Conservation (phyloP, 768 basidiomycete species). For the Xerocomus spinulosus region DNA sequence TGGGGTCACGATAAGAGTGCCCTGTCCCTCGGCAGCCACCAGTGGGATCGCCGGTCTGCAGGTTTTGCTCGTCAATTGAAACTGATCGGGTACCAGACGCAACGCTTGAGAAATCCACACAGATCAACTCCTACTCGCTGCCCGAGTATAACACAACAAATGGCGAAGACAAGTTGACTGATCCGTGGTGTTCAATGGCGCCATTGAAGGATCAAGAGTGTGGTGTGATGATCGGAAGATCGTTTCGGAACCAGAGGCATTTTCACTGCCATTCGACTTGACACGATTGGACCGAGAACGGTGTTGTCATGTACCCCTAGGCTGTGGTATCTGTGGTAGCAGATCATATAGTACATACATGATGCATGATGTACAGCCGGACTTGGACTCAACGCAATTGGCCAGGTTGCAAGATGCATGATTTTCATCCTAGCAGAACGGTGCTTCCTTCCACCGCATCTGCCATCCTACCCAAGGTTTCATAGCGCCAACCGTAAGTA, state of each 20-base stretch:
- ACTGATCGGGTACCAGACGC: background rate
- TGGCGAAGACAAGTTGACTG: background rate
- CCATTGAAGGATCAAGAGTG: background rate
- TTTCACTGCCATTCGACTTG: too few relatives aligned
- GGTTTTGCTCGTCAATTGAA: background rate
- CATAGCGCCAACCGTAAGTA: conserved; percentile 50
- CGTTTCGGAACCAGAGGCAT: too few relatives aligned
- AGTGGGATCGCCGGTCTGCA: background rate
- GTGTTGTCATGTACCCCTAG: background rate
- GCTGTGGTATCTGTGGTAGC: background rate
- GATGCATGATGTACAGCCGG: too few relatives aligned
- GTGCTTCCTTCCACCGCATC: conserved; percentile 43
- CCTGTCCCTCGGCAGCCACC: background rate
- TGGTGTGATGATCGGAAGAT: background rate
- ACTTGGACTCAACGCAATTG: too few relatives aligned
- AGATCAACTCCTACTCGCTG: background rate
- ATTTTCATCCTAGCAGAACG: background rate
- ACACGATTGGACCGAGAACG: background rate
- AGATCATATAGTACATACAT: too few relatives aligned
- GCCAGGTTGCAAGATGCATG: too few relatives aligned
- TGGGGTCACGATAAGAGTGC: background rate
- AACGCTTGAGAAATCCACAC: too few relatives aligned
- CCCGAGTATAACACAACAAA: background rate
- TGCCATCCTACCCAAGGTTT: conserved; percentile 57
- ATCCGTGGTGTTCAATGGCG: background rate